Conservation (phyloP, 305 asterid genomes). For the Caryopteris hybrid region DNA sequence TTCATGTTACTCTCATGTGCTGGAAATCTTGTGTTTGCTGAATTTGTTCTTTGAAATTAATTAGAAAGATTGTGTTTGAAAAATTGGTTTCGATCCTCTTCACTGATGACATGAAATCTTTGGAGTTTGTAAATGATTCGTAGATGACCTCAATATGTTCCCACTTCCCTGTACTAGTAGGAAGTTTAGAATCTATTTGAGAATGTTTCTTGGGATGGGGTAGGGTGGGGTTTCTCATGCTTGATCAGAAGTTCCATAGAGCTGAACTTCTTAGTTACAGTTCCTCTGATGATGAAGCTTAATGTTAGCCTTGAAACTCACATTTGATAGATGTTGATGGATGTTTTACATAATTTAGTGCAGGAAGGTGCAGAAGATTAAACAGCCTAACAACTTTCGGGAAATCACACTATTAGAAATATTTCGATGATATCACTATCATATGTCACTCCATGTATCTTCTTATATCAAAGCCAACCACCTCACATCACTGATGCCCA, state of each 20-base stretch:
- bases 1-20: neutral
- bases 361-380: constrained; percentile 14
- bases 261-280: too few species aligned
- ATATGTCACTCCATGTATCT: constrained; percentile 15
- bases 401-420: neutral
- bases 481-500: constrained; percentile 17
- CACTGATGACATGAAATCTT: too few species aligned
- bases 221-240: too few species aligned
- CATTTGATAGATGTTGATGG: constrained; percentile 9
- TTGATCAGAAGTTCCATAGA: too few species aligned
- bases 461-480: constrained; percentile 22
- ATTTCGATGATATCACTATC: constrained; percentile 30
- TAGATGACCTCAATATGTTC: too few species aligned
- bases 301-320: neutral
- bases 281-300: too few species aligned
- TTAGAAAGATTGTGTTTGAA: too few species aligned
- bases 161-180: too few species aligned
- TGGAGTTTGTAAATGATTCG: too few species aligned
- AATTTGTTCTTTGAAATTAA: neutral
- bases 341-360: neutral
- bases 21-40: neutral
- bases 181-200: too few species aligned
- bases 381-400: neutral
- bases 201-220: too few species aligned
- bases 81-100: too few species aligned